phyloP scores from a whole-genome alignment of 1,139 yeast species.

The Cylindricascospora bacillispora region DNA sequence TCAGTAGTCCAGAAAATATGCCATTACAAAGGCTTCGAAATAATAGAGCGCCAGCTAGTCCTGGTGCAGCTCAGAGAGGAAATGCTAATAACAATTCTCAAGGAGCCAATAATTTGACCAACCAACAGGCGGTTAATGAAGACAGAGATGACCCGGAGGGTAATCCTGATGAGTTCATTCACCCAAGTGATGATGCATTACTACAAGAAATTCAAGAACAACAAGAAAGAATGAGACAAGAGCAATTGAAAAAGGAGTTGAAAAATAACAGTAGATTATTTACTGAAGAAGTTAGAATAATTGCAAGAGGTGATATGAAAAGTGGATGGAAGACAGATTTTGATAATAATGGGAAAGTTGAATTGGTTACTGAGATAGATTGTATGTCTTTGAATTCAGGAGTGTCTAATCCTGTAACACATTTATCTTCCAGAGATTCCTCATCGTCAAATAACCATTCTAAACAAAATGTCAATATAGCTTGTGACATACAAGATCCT shows the following conservation, averaged over 20 bases:
- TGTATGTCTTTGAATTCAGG: conserved; percentile 51
- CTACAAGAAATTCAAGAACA: conserved; percentile 25
- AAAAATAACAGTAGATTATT: conserved; percentile 34
- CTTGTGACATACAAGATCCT: conserved; percentile 78
- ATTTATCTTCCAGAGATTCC: conserved; percentile 24
- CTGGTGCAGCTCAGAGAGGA: neutral
- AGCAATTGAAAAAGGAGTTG: conserved; percentile 21
- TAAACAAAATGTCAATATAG: conserved; percentile 38
- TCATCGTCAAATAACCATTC: conserved; percentile 12
- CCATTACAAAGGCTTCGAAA: conserved; percentile 8
- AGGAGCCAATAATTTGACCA: conserved; percentile 1
- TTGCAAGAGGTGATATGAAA: conserved; percentile 69
- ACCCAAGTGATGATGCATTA: conserved; percentile 31
- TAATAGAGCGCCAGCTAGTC: conserved; percentile 2
- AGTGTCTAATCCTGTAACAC: conserved; percentile 28
- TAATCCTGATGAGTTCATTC: conserved; percentile 19
- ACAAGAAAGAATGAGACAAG: conserved; percentile 24
- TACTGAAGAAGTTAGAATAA: conserved; percentile 59
- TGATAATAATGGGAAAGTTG: conserved; percentile 60
- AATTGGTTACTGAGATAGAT: conserved; percentile 56
- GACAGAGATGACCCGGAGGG: conserved; percentile 14
- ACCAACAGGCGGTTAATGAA: conserved; percentile 4
- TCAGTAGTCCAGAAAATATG: conserved; percentile 16
- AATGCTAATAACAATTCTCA: neutral
- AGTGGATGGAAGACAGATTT: conserved; percentile 95